phyloP scores from a whole-genome alignment of 2,329 filamentous ascomycete species.

The Cadophora sp. region DNA sequence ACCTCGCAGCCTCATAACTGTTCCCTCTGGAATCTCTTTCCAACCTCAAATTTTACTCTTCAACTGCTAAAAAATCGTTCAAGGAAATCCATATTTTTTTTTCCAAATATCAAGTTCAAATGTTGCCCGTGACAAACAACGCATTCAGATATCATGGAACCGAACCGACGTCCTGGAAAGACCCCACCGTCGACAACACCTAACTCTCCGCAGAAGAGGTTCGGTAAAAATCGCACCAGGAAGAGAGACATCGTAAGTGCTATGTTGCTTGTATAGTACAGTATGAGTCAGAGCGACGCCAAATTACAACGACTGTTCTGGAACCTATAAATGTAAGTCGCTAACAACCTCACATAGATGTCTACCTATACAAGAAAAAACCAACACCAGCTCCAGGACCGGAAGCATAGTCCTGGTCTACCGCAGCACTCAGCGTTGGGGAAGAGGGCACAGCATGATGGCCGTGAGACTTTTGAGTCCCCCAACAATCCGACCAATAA shows the following conservation, averaged over 20 bases:
- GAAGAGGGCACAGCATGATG: not conserved
- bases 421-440: not conserved
- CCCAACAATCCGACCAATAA: not conserved
- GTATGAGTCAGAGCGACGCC: slow-evolving; percentile 1
- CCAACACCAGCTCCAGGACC: not conserved
- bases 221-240: not conserved
- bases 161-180: not conserved
- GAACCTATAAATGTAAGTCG: not conserved
- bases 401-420: slow-evolving; percentile 1
- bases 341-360: not conserved
- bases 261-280: slow-evolving; percentile 1
- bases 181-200: slow-evolving; percentile 1
- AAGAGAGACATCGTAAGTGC: not conserved
- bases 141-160: not conserved
- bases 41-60: not conserved
- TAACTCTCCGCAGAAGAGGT: not conserved
- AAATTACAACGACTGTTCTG: slow-evolving; percentile 2
- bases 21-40: not conserved
- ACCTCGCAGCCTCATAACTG: not conserved
- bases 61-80: not conserved
- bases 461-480: not conserved
- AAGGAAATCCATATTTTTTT: not conserved
- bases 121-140: slow-evolving; percentile 1
- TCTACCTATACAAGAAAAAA: slow-evolving; percentile 1
- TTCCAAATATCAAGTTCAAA: not conserved